Base-by-base conservation (phyloP, 768 basidiomycete genomes). In the Termitomyces sp. region DNA sequence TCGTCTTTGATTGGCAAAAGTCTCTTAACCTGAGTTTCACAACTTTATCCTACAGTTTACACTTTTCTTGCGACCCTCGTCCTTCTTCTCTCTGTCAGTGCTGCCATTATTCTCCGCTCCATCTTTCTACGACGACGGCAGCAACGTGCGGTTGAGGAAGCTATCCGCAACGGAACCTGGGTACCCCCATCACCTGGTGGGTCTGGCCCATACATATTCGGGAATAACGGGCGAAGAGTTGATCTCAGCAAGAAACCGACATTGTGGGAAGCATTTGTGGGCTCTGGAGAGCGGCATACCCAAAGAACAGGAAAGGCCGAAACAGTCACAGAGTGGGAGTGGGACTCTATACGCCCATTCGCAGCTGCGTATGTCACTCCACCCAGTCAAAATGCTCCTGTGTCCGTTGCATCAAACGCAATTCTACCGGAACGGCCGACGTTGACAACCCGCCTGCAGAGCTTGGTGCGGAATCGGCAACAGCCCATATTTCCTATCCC, bases 91-190 rank as follows among this genome's bases (percentile, higher is more conserved):
- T 75, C 77, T 42, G 82, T 89, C n/a, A 87, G 86, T 9, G 81
- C 81, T 2, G 85, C 85, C 13, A 87, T 89, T 66, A 80, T 89
- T 60, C 63, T 81, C 48, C 84, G 88, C 37, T 87, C 85, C 22
- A 77, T 87, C 58, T 61, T 88, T 42, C 75, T 88, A n/a, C 79
- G 88, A 3, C 72, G 85, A 15, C 79, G 88, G 4, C 83, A 85
- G 58, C 78, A 82, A 18, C 77, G 76, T 6, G 67, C 84, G 65
- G 73, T 87, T 34, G 84, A 82, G 54, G 84, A 87, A 60, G 86
- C 85, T 18, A 87, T 87, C 61, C 75, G 79, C 24, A 82, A 84
- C 58, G 86, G 86, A 9, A 84, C 85, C 7, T 87, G 83, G 80
- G 60, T 81, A 11, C 78, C 81, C 1, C 76, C 76, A 0, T 63